These are phyloP conservation scores for Xylariales sp. DNA, from an alignment of 2,329 filamentous ascomycete species.

Conservation along the genomic window DNA sequence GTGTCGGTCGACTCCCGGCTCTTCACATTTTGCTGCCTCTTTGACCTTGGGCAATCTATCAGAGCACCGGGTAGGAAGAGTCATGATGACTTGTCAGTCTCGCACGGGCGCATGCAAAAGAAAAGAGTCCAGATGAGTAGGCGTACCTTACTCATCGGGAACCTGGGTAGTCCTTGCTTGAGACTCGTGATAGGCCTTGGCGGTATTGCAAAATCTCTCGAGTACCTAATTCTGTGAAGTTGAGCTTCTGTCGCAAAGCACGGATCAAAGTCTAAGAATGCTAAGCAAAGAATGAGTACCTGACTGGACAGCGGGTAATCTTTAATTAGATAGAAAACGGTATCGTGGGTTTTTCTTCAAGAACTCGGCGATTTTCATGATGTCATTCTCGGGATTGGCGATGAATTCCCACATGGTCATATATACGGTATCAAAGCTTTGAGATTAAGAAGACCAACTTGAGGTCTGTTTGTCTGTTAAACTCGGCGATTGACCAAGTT, in stretches of 20 bases:
- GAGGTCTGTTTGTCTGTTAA: too few species aligned
- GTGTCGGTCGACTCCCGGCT: neutral
- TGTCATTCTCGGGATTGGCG: neutral
- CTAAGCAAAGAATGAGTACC: neutral
- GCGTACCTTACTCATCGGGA: constrained; percentile 1
- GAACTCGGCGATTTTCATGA: neutral
- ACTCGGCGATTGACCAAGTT: too few species aligned
- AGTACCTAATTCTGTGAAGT: constrained; percentile 1
- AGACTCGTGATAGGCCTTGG: neutral
- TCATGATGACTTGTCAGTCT: constrained; percentile 13
- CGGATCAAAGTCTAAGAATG: neutral
- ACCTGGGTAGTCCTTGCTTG: constrained; percentile 1
- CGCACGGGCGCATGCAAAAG: constrained; percentile 13
- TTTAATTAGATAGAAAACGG: neutral
- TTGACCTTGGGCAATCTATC: constrained; percentile 3
- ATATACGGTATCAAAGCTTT: too few species aligned
- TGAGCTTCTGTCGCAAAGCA: neutral
- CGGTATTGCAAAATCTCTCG: too few species aligned
- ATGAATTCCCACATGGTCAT: too few species aligned
- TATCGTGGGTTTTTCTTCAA: neutral
- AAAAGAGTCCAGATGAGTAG: constrained; percentile 9
- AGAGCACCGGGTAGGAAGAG: constrained; percentile 7
- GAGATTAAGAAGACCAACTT: too few species aligned
- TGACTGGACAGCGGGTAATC: neutral
- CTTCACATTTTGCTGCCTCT: too few species aligned